These are phyloP conservation scores for Microascus cirrosus DNA, from an alignment of 2,329 filamentous ascomycete species.

Conservation along the genomic window DNA sequence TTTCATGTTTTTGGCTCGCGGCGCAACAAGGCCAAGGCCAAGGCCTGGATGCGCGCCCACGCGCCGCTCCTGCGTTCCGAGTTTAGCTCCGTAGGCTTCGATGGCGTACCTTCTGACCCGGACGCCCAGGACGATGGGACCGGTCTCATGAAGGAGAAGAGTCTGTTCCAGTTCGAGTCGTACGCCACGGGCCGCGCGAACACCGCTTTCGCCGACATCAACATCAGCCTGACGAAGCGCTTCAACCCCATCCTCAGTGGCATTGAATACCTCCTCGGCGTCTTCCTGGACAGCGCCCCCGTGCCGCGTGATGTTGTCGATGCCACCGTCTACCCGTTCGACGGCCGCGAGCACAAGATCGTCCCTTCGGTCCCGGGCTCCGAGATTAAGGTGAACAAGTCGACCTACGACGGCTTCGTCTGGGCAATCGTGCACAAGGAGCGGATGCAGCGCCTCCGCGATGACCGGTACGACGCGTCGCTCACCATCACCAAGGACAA, in stretches of 20 bases:
- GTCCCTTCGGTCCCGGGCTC: slow-evolving; percentile 54
- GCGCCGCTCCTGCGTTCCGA: slow-evolving; percentile 62
- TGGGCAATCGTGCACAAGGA: slow-evolving; percentile 95
- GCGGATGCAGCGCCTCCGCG: slow-evolving; percentile 76
- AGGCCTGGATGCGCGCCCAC: slow-evolving; percentile 69
- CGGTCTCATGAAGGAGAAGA: slow-evolving; percentile 68
- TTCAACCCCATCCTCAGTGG: slow-evolving; percentile 62
- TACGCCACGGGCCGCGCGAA: slow-evolving; percentile 93
- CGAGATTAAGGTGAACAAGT: slow-evolving; percentile 49
- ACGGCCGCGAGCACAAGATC: slow-evolving; percentile 76
- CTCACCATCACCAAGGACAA: slow-evolving; percentile 90
- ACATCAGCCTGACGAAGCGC: slow-evolving; percentile 69
- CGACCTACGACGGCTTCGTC: slow-evolving; percentile 79
- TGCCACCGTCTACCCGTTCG: slow-evolving; percentile 75
- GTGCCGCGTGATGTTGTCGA: slow-evolving; percentile 63
- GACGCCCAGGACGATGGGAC: slow-evolving; percentile 27
- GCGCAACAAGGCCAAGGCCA: slow-evolving; percentile 70
- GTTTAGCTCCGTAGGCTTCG: slow-evolving; percentile 80
- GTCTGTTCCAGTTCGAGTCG: slow-evolving; percentile 71
- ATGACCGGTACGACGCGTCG: slow-evolving; percentile 89
- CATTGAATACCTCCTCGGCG: slow-evolving; percentile 56
- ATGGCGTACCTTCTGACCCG: slow-evolving; percentile 35
- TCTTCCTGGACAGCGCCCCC: slow-evolving; percentile 70
- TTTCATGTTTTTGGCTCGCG: slow-evolving; percentile 74
- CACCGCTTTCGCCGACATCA: slow-evolving; percentile 79